Base-by-base conservation (phyloP, 2,329 filamentous ascomycete species). In the Periconia sp. region DNA sequence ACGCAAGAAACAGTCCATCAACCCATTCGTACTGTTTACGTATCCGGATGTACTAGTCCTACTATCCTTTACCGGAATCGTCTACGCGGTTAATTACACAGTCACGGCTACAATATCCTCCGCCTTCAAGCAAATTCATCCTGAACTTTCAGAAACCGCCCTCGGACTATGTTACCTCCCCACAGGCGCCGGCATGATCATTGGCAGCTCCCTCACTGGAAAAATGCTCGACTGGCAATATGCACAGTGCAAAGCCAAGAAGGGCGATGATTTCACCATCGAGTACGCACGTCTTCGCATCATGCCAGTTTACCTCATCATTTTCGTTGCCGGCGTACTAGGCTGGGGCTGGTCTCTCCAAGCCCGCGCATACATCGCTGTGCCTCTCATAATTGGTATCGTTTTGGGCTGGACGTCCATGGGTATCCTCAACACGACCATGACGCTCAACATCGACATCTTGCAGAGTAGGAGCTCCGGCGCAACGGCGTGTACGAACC, bases 171-270 rank as follows among this genome's bases (percentile, higher is more conserved):
- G 78, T 0, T 85, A 83, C 53, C 77, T 85, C 1, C 79, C 81
- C 19, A 83, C 83, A 20, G 83, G 83, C 0, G 75, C 77, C 0
- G 82, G 82, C 0, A 82, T 79, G 17, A 82, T 84, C 57, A 62
- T 82, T 2, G 82, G 81, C 1, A 82, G 80, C 0, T 65, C 83
- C 0, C 61, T 80, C 11, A 81, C 77, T 0, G 82, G 83, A 17
- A 82, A 77, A 46, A 71, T 84, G 31, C 74, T 85, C 0, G 78
- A 85, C 55, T 52, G 66, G 15, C 79, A 85, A 51, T 85, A 84
- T 59, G 72, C 69, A 1, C 74, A 74, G 0, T 63, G 68, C 52
- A 71, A 70, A 44, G 53, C 52, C 17, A 60, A 59, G 19, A 57
- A 59, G 0, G 27, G 17, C 3, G 53, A 60, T 10, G 6, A 3